Evolutionary conservation across 2,329 filamentous ascomycete genomes (phyloP), one percentile per base, ranked within the genome.

Genomic region (Verticillium isaacii): DNA sequence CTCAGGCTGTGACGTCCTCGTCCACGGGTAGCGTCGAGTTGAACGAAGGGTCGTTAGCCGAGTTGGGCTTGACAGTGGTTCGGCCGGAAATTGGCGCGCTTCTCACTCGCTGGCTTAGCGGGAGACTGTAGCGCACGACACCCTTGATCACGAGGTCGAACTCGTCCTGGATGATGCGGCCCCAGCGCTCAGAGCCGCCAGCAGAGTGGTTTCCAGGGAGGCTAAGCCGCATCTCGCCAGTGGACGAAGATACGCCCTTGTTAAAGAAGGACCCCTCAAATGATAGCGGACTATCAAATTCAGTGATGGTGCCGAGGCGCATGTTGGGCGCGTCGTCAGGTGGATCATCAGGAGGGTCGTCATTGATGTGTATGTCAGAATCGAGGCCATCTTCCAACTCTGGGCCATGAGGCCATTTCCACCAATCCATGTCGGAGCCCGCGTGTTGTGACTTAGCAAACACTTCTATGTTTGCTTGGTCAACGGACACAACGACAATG

Each of bases 371-470:
- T 17, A 66, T 57, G 3, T 61, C 65, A n/a, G 61, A 61, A 19
- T 63, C 63, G 9, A 56, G 34, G 32, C 60, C 52, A 56, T 57
- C 58, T 37, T 62, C 60, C 32, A 70, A 66, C 61, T 70, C 65
- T 52, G 70, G 71, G 2, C 68, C 66, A 52, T 75, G 67, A 34
- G 80, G 79, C 64, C 74, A 73, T 23, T 80, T 78, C 82, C 84
- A 83, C 84, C 85, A 87, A 69, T 86, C 82, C 32, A 80, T 83
- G 68, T 87, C 85, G 8, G 82, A 83, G n/a, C 91, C 91, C 14
- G 94, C 90, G 71, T 94, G 91, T 63, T 91, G 92, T 63, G 93
- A 97, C 75, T 96, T 97, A 34, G 95, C 95, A 75, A 98, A 98
- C 36, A 99, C 85, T 70, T 96, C 93, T 62, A 98, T 82, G 72